Evolutionary conservation across 1,139 yeast genomes (phyloP).

Genomic region (Pichia sp.): DNA sequence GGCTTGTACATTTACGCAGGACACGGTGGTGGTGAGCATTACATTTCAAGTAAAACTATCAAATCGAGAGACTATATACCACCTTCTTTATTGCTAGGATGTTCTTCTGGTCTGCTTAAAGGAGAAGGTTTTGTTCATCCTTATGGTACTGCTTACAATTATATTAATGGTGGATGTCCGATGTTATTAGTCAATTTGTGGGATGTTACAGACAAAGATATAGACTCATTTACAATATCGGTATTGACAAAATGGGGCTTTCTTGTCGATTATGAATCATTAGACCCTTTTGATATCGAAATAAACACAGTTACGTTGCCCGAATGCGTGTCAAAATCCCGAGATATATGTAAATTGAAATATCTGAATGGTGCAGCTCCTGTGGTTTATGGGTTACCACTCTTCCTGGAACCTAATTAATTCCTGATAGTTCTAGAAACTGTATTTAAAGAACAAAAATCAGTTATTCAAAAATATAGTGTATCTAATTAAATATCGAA

Average conservation of each 20-base stretch:
- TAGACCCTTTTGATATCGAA: conserved; percentile 15
- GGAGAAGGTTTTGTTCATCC: conserved; percentile 60
- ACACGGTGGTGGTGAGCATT: conserved; percentile 93
- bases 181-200: conserved; percentile 80
- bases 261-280: conserved; percentile 24
- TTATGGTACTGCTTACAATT: conserved; percentile 68
- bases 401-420: conserved; percentile 19
- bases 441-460: too few relatives aligned
- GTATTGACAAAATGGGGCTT: conserved; percentile 61
- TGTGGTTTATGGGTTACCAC: conserved; percentile 69
- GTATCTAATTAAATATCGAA: background rate
- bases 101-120: conserved; percentile 74
- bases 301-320: conserved; percentile 30
- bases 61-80: conserved; percentile 43
- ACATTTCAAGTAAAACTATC: conserved; percentile 45
- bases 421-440: conserved; percentile 1
- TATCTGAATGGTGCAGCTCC: conserved; percentile 80
- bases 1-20: conserved; percentile 77
- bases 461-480: background rate
- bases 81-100: conserved; percentile 77
- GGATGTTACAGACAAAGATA: conserved; percentile 97
- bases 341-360: conserved; percentile 56
- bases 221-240: conserved; percentile 64
- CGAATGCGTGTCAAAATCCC: conserved; percentile 48
- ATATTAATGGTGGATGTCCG: conserved; percentile 75